Conservation (phyloP, 2,329 filamentous ascomycete species). For the Botrytis fragariae region DNA sequence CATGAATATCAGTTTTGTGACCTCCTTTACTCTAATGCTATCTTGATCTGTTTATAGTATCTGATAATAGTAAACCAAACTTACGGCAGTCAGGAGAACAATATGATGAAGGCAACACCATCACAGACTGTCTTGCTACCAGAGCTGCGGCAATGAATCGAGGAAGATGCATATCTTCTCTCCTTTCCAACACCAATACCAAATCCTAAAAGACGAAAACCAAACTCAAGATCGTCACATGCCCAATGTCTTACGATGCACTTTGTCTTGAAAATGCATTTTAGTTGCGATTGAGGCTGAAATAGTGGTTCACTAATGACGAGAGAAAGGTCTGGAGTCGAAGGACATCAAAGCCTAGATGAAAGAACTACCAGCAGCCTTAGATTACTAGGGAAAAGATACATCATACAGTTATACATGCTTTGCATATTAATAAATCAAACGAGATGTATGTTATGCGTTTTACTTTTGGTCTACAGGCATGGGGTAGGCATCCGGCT, state of each 20-base stretch:
- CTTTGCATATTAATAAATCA: background rate
- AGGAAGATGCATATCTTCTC: slow-evolving; percentile 29
- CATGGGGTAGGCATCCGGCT: slow-evolving; percentile 3
- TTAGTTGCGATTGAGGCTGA: slow-evolving; percentile 28
- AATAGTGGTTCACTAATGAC: slow-evolving; percentile 2
- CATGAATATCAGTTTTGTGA: background rate
- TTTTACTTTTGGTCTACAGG: background rate
- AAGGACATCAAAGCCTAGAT: background rate
- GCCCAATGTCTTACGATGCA: slow-evolving; percentile 26
- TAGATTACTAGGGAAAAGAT: background rate
- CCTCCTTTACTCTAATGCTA: background rate
- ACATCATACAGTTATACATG: background rate
- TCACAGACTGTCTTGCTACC: slow-evolving; percentile 24
- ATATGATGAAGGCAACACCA: slow-evolving; percentile 26
- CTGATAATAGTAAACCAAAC: slow-evolving; percentile 9
- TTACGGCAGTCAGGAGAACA: slow-evolving; percentile 34
- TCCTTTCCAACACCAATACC: background rate
- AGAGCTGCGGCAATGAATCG: slow-evolving; percentile 26
- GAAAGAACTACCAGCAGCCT: background rate
- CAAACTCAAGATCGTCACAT: slow-evolving; percentile 14
- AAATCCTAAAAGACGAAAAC: background rate
- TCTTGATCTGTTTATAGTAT: background rate
- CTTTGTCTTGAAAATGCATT: slow-evolving; percentile 24
- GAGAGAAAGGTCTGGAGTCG: background rate
- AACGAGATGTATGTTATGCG: slow-evolving; percentile 8